phyloP scores from a whole-genome alignment of 805 yeast species.

The Tetrapisispora taiwanensis region DNA sequence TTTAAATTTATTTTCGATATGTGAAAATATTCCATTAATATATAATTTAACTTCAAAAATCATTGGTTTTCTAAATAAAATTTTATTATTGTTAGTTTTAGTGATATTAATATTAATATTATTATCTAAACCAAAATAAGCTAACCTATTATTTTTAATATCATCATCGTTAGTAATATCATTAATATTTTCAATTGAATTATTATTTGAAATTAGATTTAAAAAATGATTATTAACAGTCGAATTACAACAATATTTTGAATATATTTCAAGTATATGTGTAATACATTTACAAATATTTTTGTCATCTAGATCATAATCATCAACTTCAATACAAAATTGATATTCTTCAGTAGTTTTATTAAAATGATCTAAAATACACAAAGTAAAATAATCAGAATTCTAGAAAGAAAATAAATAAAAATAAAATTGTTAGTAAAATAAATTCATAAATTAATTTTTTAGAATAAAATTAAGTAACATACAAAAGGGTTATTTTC shows the following conservation, averaged over 20 bases:
- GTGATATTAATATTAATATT: too few relatives aligned
- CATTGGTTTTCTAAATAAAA: neutral
- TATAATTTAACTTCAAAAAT: neutral
- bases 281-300: neutral
- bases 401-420: neutral
- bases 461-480: neutral
- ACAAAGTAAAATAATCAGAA: neutral
- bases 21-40: neutral
- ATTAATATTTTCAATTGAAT: neutral
- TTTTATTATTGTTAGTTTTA: neutral
- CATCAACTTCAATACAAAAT: constrained; percentile 1
- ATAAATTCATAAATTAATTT: too few relatives aligned
- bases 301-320: neutral
- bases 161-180: neutral
- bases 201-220: too few relatives aligned
- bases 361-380: neutral
- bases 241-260: neutral
- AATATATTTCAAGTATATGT: neutral
- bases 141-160: neutral
- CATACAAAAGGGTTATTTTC: neutral
- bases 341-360: neutral
- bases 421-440: too few relatives aligned
- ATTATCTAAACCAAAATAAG: too few relatives aligned
- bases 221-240: neutral
- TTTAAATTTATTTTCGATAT: neutral